A percentile compares a stretch with the other conserved stretches of the same genome.
These are phyloP conservation scores for Penicillium maclennaniae DNA, from an alignment of 495 filamentous ascomycete genomes.

Conservation along the genomic window DNA sequence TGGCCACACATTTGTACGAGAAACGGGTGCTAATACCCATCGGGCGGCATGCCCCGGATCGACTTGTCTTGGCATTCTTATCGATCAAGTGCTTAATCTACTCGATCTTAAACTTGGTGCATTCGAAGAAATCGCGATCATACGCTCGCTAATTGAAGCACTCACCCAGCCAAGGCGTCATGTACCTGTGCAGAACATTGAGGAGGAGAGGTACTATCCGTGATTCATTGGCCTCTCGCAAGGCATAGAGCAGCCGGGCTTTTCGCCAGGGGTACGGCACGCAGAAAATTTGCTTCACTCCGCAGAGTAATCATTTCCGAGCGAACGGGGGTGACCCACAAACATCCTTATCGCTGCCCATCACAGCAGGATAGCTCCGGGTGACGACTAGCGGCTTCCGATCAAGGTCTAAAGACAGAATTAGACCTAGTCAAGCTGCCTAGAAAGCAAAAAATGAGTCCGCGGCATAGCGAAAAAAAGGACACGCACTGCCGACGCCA, in stretches of 20 bases:
- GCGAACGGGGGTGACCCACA: background rate
- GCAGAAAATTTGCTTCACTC: background rate
- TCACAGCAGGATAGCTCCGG: background rate
- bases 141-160: background rate
- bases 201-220: background rate
- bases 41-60: background rate
- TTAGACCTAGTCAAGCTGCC: background rate
- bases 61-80: conserved; percentile 7
- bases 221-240: background rate
- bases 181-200: background rate
- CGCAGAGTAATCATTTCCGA: conserved; percentile 7
- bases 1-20: background rate
- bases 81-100: background rate
- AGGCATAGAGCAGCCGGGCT: background rate
- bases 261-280: background rate
- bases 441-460: background rate
- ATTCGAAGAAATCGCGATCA: background rate
- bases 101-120: background rate
- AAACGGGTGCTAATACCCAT: background rate
- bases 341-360: background rate
- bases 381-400: background rate
- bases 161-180: background rate
- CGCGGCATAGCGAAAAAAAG: conserved; percentile 1
- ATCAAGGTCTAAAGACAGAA: background rate
- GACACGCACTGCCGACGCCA: conserved; percentile 21